These are phyloP conservation scores for Rhynchospora tenuis DNA, from an alignment of 176 grass and related monocot species.

Conservation along the genomic window DNA sequence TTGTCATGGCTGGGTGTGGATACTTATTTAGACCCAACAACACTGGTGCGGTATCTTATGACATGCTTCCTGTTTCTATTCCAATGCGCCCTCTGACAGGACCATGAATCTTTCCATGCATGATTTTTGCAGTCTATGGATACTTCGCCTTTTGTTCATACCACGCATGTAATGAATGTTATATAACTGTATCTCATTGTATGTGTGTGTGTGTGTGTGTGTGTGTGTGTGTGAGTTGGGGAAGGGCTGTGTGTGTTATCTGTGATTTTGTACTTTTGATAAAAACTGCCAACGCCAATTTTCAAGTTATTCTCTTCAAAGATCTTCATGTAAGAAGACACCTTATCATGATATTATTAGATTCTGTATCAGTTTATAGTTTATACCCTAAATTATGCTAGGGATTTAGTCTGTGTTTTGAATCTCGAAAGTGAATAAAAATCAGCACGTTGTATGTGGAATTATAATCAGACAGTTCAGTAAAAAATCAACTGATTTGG, in stretches of 20 bases:
- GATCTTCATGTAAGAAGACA: neutral
- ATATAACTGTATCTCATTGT: neutral
- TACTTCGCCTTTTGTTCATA: neutral
- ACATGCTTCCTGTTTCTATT: constrained; percentile 16
- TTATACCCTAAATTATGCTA: too few relatives aligned
- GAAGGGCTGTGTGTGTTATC: neutral
- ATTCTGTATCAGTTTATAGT: neutral
- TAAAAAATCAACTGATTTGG: too few relatives aligned
- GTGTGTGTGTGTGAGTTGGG: neutral
- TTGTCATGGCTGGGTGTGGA: neutral
- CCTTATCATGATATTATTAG: neutral
- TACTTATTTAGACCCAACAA: neutral
- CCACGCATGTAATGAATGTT: neutral
- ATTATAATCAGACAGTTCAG: too few relatives aligned
- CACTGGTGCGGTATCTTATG: neutral
- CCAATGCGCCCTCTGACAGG: neutral
- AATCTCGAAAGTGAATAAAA: too few relatives aligned
- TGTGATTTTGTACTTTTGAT: neutral
- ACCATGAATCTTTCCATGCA: neutral
- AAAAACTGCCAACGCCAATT: neutral
- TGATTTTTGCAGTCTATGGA: neutral
- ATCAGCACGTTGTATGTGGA: too few relatives aligned
- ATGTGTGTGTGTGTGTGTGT: neutral
- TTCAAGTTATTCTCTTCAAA: neutral
- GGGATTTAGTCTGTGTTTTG: too few relatives aligned